Conservation (phyloP, 352 stramenopile species). For the Discostella stelligera region DNA sequence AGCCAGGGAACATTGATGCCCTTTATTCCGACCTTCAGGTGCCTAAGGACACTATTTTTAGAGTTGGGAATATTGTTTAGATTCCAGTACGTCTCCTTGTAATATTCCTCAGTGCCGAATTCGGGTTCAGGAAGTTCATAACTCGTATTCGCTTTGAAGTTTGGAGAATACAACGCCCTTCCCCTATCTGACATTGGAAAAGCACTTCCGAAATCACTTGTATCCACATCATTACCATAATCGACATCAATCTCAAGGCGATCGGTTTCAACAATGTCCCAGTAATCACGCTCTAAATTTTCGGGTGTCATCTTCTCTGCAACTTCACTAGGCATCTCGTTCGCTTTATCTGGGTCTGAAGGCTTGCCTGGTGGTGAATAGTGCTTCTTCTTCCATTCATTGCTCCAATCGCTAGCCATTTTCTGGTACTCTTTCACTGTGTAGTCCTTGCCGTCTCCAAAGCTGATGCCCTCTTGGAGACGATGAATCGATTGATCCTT, state of each 20-base stretch:
- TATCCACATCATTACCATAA: constrained; percentile 89
- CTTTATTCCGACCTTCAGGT: constrained; percentile 96
- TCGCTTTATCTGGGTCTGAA: neutral
- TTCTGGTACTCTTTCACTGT: constrained; percentile 84
- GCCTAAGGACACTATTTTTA: constrained; percentile 89
- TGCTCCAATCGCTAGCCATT: constrained; percentile 82
- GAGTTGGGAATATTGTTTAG: constrained; percentile 97
- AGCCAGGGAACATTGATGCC: constrained; percentile 99
- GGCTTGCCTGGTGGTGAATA: constrained; percentile 35
- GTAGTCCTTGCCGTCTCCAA: constrained; percentile 86
- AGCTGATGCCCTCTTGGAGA: constrained; percentile 83
- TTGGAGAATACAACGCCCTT: constrained; percentile 58
- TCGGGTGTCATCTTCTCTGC: constrained; percentile 53
- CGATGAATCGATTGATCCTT: constrained; percentile 94
- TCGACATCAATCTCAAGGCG: constrained; percentile 77
- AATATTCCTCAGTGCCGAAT: constrained; percentile 83
- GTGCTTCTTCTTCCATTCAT: constrained; percentile 76
- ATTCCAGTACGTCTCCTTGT: constrained; percentile 91
- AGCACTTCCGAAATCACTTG: constrained; percentile 81
- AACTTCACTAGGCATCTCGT: constrained; percentile 15
- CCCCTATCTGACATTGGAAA: constrained; percentile 81
- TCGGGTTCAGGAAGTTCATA: constrained; percentile 67
- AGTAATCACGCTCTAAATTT: constrained; percentile 86
- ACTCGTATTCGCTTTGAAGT: constrained; percentile 21
- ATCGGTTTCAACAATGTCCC: constrained; percentile 84